Evolutionary conservation across 768 basidiomycete genomes (phyloP).

Genomic region (Rhizopogon vulgaris): DNA sequence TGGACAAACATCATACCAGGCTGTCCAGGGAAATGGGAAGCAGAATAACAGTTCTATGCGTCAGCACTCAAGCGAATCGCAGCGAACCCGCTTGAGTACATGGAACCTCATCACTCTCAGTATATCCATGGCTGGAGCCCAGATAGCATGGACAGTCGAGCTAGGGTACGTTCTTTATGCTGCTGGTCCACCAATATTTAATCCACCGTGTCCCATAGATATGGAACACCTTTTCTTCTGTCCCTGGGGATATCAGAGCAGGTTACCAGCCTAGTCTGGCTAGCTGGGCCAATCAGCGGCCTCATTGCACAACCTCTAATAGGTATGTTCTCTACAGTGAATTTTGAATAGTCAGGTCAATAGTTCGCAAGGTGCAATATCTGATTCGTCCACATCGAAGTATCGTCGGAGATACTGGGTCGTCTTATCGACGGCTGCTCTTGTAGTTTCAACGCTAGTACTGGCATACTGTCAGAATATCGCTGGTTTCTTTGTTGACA

Average conservation of each 20-base stretch:
- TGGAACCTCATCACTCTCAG: constrained; percentile 79
- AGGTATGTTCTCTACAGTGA: constrained; percentile 42
- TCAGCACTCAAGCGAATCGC: constrained; percentile 14
- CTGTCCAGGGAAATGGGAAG: constrained; percentile 27
- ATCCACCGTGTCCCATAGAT: constrained; percentile 40
- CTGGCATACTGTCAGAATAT: constrained; percentile 80
- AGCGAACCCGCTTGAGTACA: constrained; percentile 31
- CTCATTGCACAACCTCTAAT: constrained; percentile 96
- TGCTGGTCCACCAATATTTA: background rate
- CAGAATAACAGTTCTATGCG: background rate
- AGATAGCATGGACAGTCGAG: constrained; percentile 95
- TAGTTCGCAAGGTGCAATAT: constrained; percentile 69
- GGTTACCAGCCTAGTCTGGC: constrained; percentile 92
- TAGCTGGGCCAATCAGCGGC: constrained; percentile 91
- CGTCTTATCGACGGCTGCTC: constrained; percentile 74
- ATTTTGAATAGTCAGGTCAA: constrained; percentile 3
- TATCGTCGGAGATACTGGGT: constrained; percentile 94
- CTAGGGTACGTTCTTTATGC: constrained; percentile 57
- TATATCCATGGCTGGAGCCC: constrained; percentile 91
- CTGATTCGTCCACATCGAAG: constrained; percentile 86
- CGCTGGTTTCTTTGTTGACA: constrained; percentile 69
- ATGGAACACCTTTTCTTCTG: constrained; percentile 92
- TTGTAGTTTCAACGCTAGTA: constrained; percentile 69
- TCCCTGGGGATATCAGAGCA: constrained; percentile 78
- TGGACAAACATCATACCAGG: constrained; percentile 22